phyloP scores from a whole-genome alignment of 768 basidiomycete species.

The Suillus variegatus region DNA sequence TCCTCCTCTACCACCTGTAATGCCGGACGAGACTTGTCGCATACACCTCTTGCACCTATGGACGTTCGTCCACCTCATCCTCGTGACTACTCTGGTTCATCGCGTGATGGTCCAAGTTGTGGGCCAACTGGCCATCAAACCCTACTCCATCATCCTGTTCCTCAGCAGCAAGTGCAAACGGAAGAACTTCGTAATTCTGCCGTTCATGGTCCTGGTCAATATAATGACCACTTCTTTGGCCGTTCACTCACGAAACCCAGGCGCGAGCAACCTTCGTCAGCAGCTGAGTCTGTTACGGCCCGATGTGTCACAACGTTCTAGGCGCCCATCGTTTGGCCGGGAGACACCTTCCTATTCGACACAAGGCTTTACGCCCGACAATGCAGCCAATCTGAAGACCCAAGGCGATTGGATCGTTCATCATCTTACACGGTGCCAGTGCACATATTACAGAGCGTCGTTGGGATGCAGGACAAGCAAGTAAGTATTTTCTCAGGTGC shows the following conservation, averaged over 20 bases:
- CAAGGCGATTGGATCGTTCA: too few species aligned
- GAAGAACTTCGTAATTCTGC: conserved; percentile 51
- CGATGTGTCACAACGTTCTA: too few species aligned
- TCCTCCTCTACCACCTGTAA: conserved; percentile 79
- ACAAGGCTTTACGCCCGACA: too few species aligned
- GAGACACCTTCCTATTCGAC: too few species aligned
- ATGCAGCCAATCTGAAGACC: too few species aligned
- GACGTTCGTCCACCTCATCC: conserved; percentile 54
- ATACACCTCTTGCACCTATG: conserved; percentile 50
- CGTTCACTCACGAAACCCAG: conserved; percentile 38
- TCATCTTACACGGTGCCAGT: too few species aligned
- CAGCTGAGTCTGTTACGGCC: too few species aligned
- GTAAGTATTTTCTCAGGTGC: too few species aligned
- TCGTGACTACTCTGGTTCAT: conserved; percentile 56
- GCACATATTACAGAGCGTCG: too few species aligned
- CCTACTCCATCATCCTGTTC: conserved; percentile 67
- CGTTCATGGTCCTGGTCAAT: conserved; percentile 42
- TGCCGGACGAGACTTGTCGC: conserved; percentile 61
- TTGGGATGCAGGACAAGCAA: too few species aligned
- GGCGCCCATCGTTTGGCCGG: too few species aligned
- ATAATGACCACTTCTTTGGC: conserved; percentile 55
- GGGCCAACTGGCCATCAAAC: conserved; percentile 58
- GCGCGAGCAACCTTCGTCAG: too few species aligned
- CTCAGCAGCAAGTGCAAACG: conserved; percentile 54
- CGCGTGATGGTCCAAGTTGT: conserved; percentile 45